Base-by-base conservation (phyloP, 2,329 filamentous ascomycete species). In the Neurospora sp. region DNA sequence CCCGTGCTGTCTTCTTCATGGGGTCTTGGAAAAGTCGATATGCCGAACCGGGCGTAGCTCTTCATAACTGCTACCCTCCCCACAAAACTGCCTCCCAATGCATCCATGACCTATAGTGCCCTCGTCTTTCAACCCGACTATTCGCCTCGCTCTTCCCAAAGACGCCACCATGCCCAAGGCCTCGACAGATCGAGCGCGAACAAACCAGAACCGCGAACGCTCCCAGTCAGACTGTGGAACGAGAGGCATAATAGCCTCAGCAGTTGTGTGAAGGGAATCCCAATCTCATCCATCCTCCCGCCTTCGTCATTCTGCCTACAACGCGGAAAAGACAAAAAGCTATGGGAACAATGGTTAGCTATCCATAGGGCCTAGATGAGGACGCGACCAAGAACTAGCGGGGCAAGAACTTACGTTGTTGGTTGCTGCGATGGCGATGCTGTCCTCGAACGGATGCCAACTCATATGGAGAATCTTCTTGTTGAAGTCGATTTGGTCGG, bases 391-490 rank as follows among this genome's bases (percentile, higher is more conserved):
- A 68, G 11, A 57, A 37, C 52, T 62, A 11, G 17, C 19, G 37
- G 19, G n/a, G 39, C 1, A 10, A 12, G 8, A 6, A 85, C 95
- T 91, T 83, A 98, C 96, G 83, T 99, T 99, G 86, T 99, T 99
- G 74, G 96, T 99, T 72, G 96, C 96, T 76, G 96, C 96, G 84
- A 99, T 99, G 70, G 96, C 96, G 83, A 99, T 99, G 83, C 95
- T 98, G 83, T 99, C 95, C 83, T 99, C 96, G 77, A 96, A 97
- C 67, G 96, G 96, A 89, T 99, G 96, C 96, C 96, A 99, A 83
- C 95, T 98, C 96, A 99, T 99, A 81, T 99, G 96, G 79, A 99
- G 81, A 77, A 99, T 99, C 88, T 99, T 99, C 88, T 98, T 99
- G 87, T 98, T 98, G 83, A 98, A 99, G 82, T 99, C 96, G 81